A percentile compares a stretch with the other conserved stretches of the same genome.
phyloP scores from a whole-genome alignment of 257 asterid species.

The Solanum dulcamara region DNA sequence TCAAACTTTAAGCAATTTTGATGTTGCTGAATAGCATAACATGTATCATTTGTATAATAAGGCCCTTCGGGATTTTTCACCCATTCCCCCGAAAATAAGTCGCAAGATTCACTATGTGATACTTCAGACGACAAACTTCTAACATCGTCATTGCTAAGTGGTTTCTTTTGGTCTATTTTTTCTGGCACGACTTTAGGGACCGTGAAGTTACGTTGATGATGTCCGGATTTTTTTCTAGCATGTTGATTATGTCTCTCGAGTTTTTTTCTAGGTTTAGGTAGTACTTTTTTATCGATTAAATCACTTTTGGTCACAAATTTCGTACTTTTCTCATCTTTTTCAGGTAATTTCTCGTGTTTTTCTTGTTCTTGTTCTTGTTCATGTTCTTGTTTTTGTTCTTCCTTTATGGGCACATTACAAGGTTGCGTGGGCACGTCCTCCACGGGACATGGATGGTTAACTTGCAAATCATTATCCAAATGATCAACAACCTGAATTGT shows the following conservation, averaged over 20 bases:
- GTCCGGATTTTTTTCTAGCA: slow-evolving; percentile 9
- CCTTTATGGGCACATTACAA: neutral
- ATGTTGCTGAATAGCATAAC: slow-evolving; percentile 68
- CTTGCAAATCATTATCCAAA: neutral
- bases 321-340: neutral
- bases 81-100: slow-evolving; percentile 81
- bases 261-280: neutral
- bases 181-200: neutral
- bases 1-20: slow-evolving; percentile 73
- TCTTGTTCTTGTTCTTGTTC: neutral
- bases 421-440: neutral
- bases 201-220: neutral
- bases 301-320: neutral
- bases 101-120: slow-evolving; percentile 25
- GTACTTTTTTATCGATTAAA: neutral
- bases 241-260: neutral
- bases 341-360: neutral
- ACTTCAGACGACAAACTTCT: neutral
- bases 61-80: slow-evolving; percentile 58
- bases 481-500: neutral
- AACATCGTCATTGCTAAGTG: neutral
- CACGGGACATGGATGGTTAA: neutral
- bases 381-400: neutral
- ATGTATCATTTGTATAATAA: slow-evolving; percentile 57
- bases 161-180: neutral